Evolutionary conservation across 306 rosid species (phyloP).

Genomic region (Fragaria ananassa): DNA sequence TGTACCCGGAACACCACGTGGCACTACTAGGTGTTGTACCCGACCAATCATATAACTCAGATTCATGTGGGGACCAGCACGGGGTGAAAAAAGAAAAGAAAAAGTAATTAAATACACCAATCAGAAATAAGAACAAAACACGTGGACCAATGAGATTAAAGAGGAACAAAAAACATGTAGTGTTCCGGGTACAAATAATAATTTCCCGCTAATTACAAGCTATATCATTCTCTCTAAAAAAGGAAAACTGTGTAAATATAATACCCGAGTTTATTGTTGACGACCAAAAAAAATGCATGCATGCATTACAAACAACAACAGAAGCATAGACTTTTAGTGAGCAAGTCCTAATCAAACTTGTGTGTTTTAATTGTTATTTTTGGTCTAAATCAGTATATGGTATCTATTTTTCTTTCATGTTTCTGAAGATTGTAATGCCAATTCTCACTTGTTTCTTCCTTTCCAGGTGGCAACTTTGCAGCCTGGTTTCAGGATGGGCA

Average conservation of each 20-base stretch:
- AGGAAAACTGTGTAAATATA: neutral
- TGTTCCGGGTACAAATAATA: no score
- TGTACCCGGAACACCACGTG: no score
- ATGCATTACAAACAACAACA: neutral
- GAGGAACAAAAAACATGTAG: no score
- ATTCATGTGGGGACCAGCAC: no score
- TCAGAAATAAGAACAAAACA: no score
- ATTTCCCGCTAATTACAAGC: neutral
- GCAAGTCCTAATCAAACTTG: neutral
- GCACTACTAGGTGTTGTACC: no score
- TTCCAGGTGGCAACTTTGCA: constrained; percentile 41
- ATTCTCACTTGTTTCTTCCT: constrained; percentile 17
- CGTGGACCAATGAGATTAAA: no score
- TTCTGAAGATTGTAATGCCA: neutral
- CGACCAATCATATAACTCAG: no score
- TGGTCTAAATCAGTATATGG: neutral
- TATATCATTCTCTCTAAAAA: neutral
- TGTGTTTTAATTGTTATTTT: neutral
- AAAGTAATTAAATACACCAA: no score
- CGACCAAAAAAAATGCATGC: neutral
- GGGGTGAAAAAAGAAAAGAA: no score
- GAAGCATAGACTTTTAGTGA: neutral
- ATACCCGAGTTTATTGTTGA: neutral
- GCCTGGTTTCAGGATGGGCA: constrained; percentile 42
- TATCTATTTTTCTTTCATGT: neutral